Evolutionary conservation across 176 grass and related monocot species (phyloP).

Genomic region (Phragmites australis): DNA sequence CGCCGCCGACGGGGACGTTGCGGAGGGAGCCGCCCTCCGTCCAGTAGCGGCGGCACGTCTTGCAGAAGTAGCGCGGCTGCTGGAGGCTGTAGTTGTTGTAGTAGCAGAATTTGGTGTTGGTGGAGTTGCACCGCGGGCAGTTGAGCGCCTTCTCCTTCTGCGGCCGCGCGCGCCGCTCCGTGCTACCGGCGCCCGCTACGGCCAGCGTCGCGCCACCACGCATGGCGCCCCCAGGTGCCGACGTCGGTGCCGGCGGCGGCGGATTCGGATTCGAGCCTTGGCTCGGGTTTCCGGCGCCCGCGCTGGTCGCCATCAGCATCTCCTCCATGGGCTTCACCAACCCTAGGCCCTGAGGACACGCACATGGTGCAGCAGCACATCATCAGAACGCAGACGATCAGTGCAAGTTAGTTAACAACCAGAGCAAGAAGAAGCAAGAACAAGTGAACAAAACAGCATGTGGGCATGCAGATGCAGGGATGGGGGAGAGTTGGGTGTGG

Average conservation of each 20-base stretch:
- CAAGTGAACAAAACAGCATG: conserved; percentile 40
- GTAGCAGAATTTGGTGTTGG: conserved; percentile 99
- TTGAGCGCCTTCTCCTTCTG: conserved; percentile 92
- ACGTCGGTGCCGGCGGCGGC: not conserved
- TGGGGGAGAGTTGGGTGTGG: not conserved
- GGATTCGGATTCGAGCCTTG: conserved; percentile 38
- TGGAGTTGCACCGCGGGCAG: conserved; percentile 95
- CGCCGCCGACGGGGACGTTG: conserved; percentile 92
- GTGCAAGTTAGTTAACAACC: conserved; percentile 27
- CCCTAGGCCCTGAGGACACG: conserved; percentile 56
- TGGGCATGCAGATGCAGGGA: conserved; percentile 32
- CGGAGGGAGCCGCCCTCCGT: conserved; percentile 89
- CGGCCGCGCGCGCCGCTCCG: conserved; percentile 63
- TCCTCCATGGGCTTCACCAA: conserved; percentile 88
- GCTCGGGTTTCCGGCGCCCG: conserved; percentile 11
- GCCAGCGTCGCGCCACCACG: not conserved
- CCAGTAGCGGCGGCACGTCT: conserved; percentile 96
- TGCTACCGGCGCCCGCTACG: conserved; percentile 31
- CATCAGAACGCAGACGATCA: conserved; percentile 42
- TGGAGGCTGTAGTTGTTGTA: conserved; percentile 99
- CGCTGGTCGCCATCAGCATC: conserved; percentile 53
- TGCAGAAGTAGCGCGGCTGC: conserved; percentile 98
- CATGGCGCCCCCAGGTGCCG: conserved; percentile 12
- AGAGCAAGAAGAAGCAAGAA: conserved; percentile 53
- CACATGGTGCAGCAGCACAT: conserved; percentile 41